A percentile compares a stretch with the other conserved stretches of the same genome.
phyloP scores from a whole-genome alignment of 1,284 basidiomycete species.

The Taiwanofungus camphoratus region DNA sequence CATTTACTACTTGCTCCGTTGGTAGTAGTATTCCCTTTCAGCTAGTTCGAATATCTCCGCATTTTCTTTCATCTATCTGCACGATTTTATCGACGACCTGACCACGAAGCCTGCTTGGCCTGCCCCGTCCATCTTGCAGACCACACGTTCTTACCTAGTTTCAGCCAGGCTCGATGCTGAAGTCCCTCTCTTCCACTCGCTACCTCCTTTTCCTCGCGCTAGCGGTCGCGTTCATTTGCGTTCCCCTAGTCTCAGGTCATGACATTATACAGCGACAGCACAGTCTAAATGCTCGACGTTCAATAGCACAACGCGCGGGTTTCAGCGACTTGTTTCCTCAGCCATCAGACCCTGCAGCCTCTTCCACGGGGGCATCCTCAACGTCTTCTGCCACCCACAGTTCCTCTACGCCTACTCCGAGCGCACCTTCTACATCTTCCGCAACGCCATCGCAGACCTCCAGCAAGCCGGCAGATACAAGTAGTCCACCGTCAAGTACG shows the following conservation, averaged over 20 bases:
- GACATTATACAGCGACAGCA: not conserved
- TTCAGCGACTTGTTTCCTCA: no score
- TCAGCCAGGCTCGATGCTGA: conserved; percentile 9
- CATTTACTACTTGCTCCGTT: no score
- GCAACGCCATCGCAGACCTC: not conserved
- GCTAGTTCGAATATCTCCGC: no score
- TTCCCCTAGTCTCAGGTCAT: conserved; percentile 4
- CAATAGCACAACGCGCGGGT: not conserved
- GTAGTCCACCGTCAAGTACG: not conserved
- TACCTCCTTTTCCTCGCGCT: conserved; percentile 7
- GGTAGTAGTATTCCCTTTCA: no score
- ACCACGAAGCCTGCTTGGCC: no score
- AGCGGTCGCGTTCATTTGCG: conserved; percentile 6
- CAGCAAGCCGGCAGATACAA: not conserved
- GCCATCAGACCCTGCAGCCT: not conserved
- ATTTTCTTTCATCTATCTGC: no score
- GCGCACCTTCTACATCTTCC: not conserved
- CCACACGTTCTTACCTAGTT: no score
- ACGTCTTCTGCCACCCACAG: not conserved
- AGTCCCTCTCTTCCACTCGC: conserved; percentile 4
- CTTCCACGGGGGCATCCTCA: not conserved
- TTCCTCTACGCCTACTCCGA: not conserved
- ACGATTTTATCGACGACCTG: no score
- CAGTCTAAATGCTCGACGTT: not conserved
- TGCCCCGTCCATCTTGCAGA: no score